phyloP scores from a whole-genome alignment of 768 basidiomycete genomes.

The Serpula lacrymans region DNA sequence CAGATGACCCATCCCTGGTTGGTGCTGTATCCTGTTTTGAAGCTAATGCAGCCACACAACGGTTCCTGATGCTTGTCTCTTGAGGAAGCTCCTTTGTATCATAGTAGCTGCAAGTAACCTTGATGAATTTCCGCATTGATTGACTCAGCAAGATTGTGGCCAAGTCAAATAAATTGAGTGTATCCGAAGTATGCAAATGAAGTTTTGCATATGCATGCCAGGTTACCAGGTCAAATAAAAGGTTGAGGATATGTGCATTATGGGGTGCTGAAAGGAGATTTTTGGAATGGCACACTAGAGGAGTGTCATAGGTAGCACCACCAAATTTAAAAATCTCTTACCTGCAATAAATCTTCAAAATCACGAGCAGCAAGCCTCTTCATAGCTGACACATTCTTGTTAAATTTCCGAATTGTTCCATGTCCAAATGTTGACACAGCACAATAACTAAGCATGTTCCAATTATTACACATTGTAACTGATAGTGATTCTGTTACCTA shows the following conservation, averaged over 20 bases:
- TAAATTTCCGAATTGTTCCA: conserved; percentile 28
- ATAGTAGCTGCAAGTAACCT: conserved; percentile 17
- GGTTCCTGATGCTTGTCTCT: conserved; percentile 5
- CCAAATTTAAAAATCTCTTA: background rate
- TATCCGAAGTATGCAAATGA: conserved; percentile 12
- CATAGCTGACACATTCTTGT: conserved; percentile 31
- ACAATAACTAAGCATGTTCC: conserved; percentile 22
- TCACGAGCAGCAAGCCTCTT: conserved; percentile 33
- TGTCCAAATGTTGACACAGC: conserved; percentile 30
- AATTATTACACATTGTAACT: conserved; percentile 3
- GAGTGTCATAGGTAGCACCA: conserved; percentile 2
- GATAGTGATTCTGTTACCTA: conserved; percentile 4
- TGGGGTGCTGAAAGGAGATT: conserved; percentile 10
- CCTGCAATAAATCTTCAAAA: conserved; percentile 38
- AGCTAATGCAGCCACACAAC: background rate
- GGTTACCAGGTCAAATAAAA: conserved; percentile 11
- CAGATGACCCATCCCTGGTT: too few relatives aligned
- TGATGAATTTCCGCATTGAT: conserved; percentile 16
- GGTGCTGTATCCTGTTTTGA: background rate
- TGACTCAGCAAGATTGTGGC: conserved; percentile 12
- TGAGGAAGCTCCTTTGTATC: conserved; percentile 15
- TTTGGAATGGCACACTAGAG: conserved; percentile 14
- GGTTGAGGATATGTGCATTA: conserved; percentile 10
- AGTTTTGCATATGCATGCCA: conserved; percentile 20
- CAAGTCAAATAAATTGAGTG: conserved; percentile 7